Base-by-base conservation (phyloP, 768 basidiomycete genomes). In the Tubosaeta sp. region DNA sequence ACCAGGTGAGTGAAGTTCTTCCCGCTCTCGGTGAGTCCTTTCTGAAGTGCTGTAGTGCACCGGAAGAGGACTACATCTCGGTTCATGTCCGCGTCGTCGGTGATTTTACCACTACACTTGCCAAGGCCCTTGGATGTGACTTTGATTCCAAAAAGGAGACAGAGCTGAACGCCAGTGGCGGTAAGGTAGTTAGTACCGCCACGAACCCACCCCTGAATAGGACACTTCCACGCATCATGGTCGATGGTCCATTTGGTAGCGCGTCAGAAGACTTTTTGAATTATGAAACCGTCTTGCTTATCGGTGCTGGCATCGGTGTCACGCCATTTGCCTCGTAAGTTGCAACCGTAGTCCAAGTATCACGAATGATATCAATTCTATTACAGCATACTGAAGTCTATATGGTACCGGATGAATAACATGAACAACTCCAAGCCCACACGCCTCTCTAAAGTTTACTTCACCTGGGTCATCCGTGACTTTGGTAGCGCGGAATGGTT, bases 331-430 rank as follows among this genome's bases (percentile, higher is more conserved):
- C 94, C 47, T 91, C 89, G 86, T 94, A 64, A 76, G 90, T 66
- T 53, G 43, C 19, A 0, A 12, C 38, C 30, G 22, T 47, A 42
- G 38, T 19, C 16, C 12, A 31, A 30, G 49, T 51, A 35, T 40
- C 29, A 19, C 24, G 24, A 25, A 38, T 43, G 42, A 46, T 36
- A 32, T 22, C 46, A 19, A 57, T 49, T 42, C 44, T 46, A 16
- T 52, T n/a, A 18, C 56, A 88, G 87, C 45, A 91, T 90, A 59
- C 71, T 91, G 48, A 91, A 94, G 69, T 86, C 87, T 13, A 90
- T 94, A 61, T 94, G 93, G 93, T 97, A 96, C 73, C 87, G 92
- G 51, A 87, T 94, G 87, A 95, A 94, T 72, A 86, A 86, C 71
- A 78, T 92, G 61, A 81, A 86, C 62, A 71, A 75, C 55, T 80